phyloP scores from a whole-genome alignment of 164 flowering plant genomes.

The Cinnamomum micranthum region DNA sequence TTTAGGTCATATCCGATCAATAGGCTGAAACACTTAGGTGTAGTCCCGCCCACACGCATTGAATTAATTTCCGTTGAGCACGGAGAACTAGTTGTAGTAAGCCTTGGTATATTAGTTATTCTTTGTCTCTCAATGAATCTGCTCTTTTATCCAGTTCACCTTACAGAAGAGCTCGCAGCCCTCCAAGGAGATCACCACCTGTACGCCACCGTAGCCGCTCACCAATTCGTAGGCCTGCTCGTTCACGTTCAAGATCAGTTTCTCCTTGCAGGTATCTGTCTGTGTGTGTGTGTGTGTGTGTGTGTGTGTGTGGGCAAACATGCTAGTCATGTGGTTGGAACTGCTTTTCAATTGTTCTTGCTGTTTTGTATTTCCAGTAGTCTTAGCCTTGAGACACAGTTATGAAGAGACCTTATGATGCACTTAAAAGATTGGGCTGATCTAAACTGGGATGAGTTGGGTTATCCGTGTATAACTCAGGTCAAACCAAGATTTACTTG shows the following conservation, averaged over 20 bases:
- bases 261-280: conserved; percentile 78
- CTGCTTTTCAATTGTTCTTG: too few relatives aligned
- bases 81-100: too few relatives aligned
- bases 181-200: conserved; percentile 86
- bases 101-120: not conserved
- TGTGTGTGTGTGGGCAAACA: too few relatives aligned
- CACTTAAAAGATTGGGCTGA: too few relatives aligned
- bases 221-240: conserved; percentile 75
- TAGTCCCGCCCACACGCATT: not conserved
- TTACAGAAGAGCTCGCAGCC: conserved; percentile 77
- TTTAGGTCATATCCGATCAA: not conserved
- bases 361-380: too few relatives aligned
- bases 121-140: not conserved
- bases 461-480: too few relatives aligned
- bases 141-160: conserved; percentile 52
- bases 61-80: not conserved
- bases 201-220: conserved; percentile 84
- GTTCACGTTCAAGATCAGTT: conserved; percentile 71
- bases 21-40: not conserved
- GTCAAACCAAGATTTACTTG: too few relatives aligned
- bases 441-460: too few relatives aligned
- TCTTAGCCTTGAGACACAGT: too few relatives aligned
- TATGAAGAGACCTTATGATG: too few relatives aligned
- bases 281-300: too few relatives aligned
- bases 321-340: too few relatives aligned